Percentiles rank a stretch among this genome's conserved stretches.
Evolutionary conservation across 2,329 filamentous ascomycete genomes (phyloP).

Genomic region (Fusarium udum): DNA sequence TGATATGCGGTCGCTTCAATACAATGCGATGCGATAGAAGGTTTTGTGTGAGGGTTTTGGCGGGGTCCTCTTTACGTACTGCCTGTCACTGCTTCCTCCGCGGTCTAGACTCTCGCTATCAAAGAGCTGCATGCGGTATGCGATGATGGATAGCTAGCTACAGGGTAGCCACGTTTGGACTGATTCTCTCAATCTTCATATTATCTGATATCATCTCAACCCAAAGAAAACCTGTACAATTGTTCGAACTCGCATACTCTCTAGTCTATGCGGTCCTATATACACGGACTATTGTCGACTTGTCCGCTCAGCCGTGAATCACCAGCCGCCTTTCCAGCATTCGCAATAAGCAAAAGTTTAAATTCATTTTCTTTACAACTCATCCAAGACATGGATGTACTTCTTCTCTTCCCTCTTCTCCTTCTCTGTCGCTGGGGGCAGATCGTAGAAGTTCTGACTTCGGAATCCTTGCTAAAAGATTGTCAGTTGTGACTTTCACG

Average conservation of each 20-base stretch:
- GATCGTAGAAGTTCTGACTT: constrained; percentile 87
- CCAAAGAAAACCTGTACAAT: constrained; percentile 45
- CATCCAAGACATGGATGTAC: constrained; percentile 92
- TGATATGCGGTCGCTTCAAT: background rate
- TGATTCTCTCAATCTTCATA: background rate
- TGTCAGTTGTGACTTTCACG: constrained; percentile 1
- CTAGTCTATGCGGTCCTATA: constrained; percentile 47
- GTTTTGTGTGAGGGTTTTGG: constrained; percentile 28
- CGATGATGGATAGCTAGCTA: background rate
- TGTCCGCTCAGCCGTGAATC: constrained; percentile 29
- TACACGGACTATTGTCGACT: constrained; percentile 41
- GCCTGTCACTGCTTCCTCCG: background rate
- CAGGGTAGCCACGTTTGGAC: constrained; percentile 25
- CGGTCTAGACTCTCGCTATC: constrained; percentile 7
- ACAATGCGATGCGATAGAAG: background rate
- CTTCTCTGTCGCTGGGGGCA: constrained; percentile 92
- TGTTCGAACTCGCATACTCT: constrained; percentile 43
- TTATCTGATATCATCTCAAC: constrained; percentile 21
- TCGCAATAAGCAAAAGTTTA: constrained; percentile 18
- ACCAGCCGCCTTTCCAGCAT: constrained; percentile 29
- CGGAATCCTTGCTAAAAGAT: constrained; percentile 82
- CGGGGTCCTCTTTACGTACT: constrained; percentile 20
- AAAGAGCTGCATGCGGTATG: background rate
- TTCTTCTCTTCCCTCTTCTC: constrained; percentile 96
- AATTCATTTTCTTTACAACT: constrained; percentile 67